These are phyloP conservation scores for Glycine latifolia DNA, from an alignment of 306 rosid species.

Conservation along the genomic window DNA sequence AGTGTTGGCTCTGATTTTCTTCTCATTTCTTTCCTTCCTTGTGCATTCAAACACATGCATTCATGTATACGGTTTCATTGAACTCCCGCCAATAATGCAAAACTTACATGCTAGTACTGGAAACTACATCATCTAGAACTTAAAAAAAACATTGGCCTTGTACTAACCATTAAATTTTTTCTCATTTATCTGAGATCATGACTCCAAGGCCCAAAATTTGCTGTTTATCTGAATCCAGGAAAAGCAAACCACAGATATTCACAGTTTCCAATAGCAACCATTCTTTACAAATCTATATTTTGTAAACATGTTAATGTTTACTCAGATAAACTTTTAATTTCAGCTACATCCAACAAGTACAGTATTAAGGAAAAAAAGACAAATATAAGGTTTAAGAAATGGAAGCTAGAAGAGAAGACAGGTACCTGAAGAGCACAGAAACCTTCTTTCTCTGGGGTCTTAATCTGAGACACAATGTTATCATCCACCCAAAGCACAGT, in stretches of 20 bases:
- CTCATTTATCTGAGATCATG: no score
- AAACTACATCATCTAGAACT: no score
- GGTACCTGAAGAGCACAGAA: constrained; percentile 79
- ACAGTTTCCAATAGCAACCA: not conserved
- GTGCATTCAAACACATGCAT: not conserved
- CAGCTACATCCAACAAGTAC: not conserved
- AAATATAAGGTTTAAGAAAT: not conserved
- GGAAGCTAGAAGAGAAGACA: constrained; percentile 2
- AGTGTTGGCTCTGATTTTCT: not conserved
- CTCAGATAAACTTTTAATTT: not conserved
- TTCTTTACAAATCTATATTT: not conserved
- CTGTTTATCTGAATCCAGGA: not conserved
- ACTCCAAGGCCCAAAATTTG: not conserved
- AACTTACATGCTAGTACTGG: no score
- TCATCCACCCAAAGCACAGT: constrained; percentile 93
- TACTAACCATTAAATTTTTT: not conserved
- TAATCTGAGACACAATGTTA: constrained; percentile 92
- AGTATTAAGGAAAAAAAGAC: not conserved
- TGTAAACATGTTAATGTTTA: not conserved
- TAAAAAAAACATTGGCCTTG: no score
- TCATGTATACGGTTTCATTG: no score
- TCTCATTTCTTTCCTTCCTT: not conserved
- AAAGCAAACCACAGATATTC: not conserved
- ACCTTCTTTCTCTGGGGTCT: constrained; percentile 85
- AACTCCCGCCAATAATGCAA: no score